phyloP scores from a whole-genome alignment of 169 alveolate species.

The Plasmodium sp. region DNA sequence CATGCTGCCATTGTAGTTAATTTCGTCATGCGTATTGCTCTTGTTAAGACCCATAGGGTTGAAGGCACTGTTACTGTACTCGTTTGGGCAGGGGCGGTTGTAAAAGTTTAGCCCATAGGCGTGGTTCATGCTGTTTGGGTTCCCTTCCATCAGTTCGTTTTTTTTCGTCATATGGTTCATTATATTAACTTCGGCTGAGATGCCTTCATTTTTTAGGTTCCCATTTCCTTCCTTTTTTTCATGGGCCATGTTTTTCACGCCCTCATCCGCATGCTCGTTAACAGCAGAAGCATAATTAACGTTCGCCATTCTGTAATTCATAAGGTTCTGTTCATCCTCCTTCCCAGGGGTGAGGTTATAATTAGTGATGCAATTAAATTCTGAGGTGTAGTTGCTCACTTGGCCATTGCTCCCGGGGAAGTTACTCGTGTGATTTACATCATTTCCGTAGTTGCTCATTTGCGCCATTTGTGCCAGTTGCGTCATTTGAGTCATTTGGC shows the following conservation, averaged over 20 bases:
- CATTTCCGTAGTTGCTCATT: background rate
- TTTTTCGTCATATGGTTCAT: background rate
- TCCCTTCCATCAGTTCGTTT: background rate
- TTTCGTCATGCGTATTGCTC: background rate
- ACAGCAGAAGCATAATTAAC: background rate
- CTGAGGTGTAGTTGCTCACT: background rate
- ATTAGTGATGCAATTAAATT: background rate
- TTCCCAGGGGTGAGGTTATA: background rate
- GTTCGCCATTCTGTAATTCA: conserved; percentile 10
- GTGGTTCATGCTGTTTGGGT: background rate
- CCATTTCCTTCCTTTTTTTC: conserved; percentile 8
- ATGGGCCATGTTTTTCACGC: background rate
- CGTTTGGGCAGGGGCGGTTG: background rate
- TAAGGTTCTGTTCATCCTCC: background rate
- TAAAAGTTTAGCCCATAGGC: conserved; percentile 1
- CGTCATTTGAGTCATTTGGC: conserved; percentile 4
- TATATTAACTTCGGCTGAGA: background rate
- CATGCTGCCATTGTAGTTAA: background rate
- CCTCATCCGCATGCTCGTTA: background rate
- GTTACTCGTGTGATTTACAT: background rate
- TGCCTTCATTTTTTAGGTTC: background rate
- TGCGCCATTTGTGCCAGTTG: background rate
- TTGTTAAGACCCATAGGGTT: background rate
- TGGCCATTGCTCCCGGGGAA: background rate
- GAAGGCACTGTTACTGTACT: background rate